Evolutionary conservation across 1,284 basidiomycete genomes (phyloP), one percentile per base, ranked within the genome.

Genomic region (Leccinum solheimii): DNA sequence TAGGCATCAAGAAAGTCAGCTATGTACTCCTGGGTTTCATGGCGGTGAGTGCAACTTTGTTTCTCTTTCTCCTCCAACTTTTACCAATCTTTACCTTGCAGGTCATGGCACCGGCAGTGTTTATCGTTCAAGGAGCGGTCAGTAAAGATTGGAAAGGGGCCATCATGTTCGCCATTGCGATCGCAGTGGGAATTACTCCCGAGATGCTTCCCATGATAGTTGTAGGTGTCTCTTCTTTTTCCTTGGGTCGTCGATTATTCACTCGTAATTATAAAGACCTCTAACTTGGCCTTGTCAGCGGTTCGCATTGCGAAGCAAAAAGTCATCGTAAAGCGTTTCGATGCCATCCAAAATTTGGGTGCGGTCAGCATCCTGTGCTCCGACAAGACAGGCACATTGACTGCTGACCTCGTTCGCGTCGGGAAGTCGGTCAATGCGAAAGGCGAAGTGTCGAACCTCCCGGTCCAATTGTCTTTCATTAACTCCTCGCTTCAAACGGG

Each of bases 181-280:
- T 73, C 21, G 71, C 71, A 3, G 71, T 73, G 1, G 71, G 71
- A 13, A 73, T 73, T 45, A 73, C 71, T 8, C 71, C 71, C 0
- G 71, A 73, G 57, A 73, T 73, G 71, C 72, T 73, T 60, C 71
- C 71, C 32, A 73, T 73, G 71, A 75, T 73, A 63, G 71, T 73
- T 13, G 71, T 75, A 54, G 58, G 71, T 48, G 10, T 55, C 19
- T 49, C 7, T 26, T 38, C 52, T 2, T 57, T 58, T 45, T 13
- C 19, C 14, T 5, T 0, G 21, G 7, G 38, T 5, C 26, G 1
- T 60, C 21, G 1, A 14, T 51, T 14, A 9, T 58, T 71, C 23
- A 74, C 21, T 16, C n/a, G 16, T 36, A 40, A 52, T 53, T 38
- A n/a, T 59, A 9, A 57, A 73, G 71, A 69, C 71, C 7, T 74